phyloP scores from a whole-genome alignment of 108 stramenopile genomes.

The Nannochloropsis salina region DNA sequence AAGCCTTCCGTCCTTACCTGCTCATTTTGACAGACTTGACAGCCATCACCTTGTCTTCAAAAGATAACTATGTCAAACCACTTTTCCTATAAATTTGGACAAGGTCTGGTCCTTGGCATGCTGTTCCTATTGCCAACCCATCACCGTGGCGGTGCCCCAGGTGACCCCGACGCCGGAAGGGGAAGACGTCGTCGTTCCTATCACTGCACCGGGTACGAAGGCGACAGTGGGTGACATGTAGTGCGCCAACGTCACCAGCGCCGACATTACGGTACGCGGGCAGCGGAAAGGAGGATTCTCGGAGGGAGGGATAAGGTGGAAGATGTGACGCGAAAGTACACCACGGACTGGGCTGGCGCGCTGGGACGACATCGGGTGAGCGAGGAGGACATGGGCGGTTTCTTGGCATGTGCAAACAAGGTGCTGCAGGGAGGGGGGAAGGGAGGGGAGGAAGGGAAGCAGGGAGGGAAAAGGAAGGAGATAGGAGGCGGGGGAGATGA shows the following conservation, averaged over 20 bases:
- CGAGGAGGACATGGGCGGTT: neutral
- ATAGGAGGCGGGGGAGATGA: neutral
- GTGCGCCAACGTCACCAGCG: neutral
- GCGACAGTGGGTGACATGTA: neutral
- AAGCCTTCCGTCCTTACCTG: too few relatives aligned
- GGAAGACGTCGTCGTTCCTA: neutral
- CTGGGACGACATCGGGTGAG: neutral
- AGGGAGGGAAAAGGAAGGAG: neutral
- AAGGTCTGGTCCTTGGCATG: too few relatives aligned
- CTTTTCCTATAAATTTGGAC: too few relatives aligned
- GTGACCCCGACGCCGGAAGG: too few relatives aligned
- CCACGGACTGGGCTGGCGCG: constrained; percentile 23
- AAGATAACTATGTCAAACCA: too few relatives aligned
- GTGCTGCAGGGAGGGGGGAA: neutral
- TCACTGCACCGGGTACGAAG: neutral
- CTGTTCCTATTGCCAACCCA: too few relatives aligned
- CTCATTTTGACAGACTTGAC: too few relatives aligned
- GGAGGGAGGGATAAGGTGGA: constrained; percentile 12
- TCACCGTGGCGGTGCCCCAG: too few relatives aligned
- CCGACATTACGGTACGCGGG: neutral
- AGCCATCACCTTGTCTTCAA: too few relatives aligned
- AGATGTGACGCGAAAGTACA: constrained; percentile 41
- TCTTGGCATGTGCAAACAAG: neutral
- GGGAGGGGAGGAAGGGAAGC: neutral
- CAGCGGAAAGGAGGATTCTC: too few relatives aligned